Evolutionary conservation across 345 rosid species (phyloP), one percentile per base, ranked within the genome.

Genomic region (Conringia planisiliqua): DNA sequence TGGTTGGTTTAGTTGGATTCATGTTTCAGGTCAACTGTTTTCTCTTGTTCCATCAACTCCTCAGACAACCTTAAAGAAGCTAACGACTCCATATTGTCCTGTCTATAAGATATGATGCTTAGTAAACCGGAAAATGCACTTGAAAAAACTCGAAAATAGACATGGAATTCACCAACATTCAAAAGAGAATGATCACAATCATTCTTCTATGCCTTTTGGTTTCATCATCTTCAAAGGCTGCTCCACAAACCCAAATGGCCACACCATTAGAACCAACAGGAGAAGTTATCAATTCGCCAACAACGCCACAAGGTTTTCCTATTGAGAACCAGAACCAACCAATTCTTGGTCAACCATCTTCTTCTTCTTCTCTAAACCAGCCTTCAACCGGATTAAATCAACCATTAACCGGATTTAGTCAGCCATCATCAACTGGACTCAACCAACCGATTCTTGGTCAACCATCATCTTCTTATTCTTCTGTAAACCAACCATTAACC

Each of bases 391-490:
- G 82, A 6, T 18, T 67, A 11, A 81, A 64, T 60, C 83, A 80
- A 74, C 88, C 85, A 43, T 75, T 81, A 36, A 75, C 82, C 32
- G 65, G 79, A 10, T 55, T 61, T 29, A 77, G 60, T 59, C 84
- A 77, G 56, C 87, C 89, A 7, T 69, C 68, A 29, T 39, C 79
- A 60, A 60, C 47, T 61, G 79, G 63, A 61, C 16, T 33, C 4
- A 77, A 79, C 68, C 82, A 77, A 40, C 88, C 85, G 30, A 27
- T 79, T 47, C 62, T 75, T 29, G 84, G 86, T 33, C 67, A 71
- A 22, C 69, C 74, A 44, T 84, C 86, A 44, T 84, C 86, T 40
- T 71, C 79, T 74, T 48, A 83, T 35, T 76, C 78, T 77, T 71
- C 80, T 71, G 44, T 12, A 52, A 52, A 52, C 85, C 84, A 80